A percentile compares a stretch with the other conserved stretches of the same genome.
Conservation (phyloP, 495 filamentous ascomycete species). For the Penicillium maclennaniae region DNA sequence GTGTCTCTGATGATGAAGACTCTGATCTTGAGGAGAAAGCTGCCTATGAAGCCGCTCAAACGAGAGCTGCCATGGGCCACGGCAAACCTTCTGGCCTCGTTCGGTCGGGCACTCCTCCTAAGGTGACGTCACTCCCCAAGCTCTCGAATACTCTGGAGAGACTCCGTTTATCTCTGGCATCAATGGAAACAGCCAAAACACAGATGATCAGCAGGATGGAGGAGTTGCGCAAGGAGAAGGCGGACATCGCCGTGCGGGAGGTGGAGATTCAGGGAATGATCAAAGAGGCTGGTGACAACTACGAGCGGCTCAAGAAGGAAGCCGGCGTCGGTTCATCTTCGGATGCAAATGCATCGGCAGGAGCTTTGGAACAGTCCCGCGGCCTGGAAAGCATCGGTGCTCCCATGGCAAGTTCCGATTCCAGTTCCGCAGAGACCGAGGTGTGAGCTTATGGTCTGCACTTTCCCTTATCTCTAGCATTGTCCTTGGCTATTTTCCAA, state of each 20-base stretch:
- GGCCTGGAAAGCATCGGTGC: constrained; percentile 43
- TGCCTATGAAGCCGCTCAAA: constrained; percentile 88
- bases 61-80: constrained; percentile 73
- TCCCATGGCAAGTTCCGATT: constrained; percentile 25
- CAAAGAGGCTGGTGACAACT: constrained; percentile 77
- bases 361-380: constrained; percentile 32
- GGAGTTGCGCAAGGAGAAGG: constrained; percentile 60
- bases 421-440: constrained; percentile 27
- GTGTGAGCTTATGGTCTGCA: constrained; percentile 4
- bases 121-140: constrained; percentile 54
- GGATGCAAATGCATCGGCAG: constrained; percentile 25
- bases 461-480: not conserved
- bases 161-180: constrained; percentile 48
- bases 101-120: constrained; percentile 53
- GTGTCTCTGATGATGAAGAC: constrained; percentile 60
- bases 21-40: constrained; percentile 75
- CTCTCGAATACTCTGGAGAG: constrained; percentile 48
- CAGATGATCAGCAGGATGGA: constrained; percentile 56
- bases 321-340: constrained; percentile 38
- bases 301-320: constrained; percentile 57
- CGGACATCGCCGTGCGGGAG: constrained; percentile 68
- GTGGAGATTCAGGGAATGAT: constrained; percentile 77
- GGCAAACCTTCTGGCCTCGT: constrained; percentile 42
- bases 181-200: constrained; percentile 52
- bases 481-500: not conserved